Evolutionary conservation across 768 basidiomycete genomes (phyloP).

Genomic region (Leccinum uliginosum): DNA sequence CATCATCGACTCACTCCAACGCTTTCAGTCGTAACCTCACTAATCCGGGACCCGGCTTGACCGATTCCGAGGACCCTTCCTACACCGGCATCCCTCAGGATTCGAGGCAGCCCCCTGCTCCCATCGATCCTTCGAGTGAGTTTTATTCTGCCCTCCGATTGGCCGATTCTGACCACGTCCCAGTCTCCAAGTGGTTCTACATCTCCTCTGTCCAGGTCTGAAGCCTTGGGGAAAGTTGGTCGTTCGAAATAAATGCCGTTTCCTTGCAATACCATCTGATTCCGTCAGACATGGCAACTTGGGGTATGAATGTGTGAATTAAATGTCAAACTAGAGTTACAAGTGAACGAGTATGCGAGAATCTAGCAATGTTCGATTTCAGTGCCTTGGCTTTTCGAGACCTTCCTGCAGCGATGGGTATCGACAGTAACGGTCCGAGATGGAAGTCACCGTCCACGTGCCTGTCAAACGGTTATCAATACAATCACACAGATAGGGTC

Average conservation of each 20-base stretch:
- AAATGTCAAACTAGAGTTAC: constrained; percentile 20
- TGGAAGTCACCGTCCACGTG: constrained; percentile 90
- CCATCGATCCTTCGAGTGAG: constrained; percentile 88
- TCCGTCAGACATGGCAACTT: not conserved
- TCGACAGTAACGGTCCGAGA: constrained; percentile 85
- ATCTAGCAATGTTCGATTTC: constrained; percentile 9
- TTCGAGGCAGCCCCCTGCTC: constrained; percentile 79
- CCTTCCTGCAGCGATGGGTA: constrained; percentile 71
- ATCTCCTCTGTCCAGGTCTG: constrained; percentile 86
- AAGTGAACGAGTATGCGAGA: constrained; percentile 22
- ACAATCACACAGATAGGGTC: too few species aligned
- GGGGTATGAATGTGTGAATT: not conserved
- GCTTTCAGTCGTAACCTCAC: constrained; percentile 72
- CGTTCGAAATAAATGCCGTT: not conserved
- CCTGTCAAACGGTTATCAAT: constrained; percentile 40
- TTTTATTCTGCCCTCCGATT: constrained; percentile 2
- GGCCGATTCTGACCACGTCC: constrained; percentile 10
- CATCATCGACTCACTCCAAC: not conserved
- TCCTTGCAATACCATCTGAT: constrained; percentile 3
- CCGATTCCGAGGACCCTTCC: constrained; percentile 53
- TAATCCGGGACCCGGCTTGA: constrained; percentile 63
- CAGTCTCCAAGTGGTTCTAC: constrained; percentile 93
- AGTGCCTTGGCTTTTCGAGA: constrained; percentile 33
- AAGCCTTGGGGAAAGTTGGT: not conserved
- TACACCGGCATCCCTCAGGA: constrained; percentile 71